phyloP scores from a whole-genome alignment of 1,284 basidiomycete genomes.

The Pyrrhoderma noxium region DNA sequence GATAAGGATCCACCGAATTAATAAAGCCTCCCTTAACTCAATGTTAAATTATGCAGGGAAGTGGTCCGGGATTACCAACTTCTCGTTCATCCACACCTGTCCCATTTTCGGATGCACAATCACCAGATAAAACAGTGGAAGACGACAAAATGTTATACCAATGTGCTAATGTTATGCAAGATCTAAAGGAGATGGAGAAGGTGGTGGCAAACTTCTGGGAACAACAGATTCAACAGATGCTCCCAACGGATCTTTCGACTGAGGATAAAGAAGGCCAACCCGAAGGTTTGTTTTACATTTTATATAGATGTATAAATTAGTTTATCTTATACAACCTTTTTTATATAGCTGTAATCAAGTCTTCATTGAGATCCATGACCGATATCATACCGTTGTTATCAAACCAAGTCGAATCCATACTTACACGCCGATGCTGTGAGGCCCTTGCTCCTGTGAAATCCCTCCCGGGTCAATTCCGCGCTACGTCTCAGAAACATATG shows the following conservation, averaged over 20 bases:
- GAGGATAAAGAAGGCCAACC: constrained; percentile 34
- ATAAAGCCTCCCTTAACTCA: too few relatives aligned
- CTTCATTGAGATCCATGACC: constrained; percentile 41
- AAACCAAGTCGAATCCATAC: constrained; percentile 60
- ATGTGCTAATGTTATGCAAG: constrained; percentile 56
- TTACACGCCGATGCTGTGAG: constrained; percentile 77
- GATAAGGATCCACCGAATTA: background rate
- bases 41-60: background rate
- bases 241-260: constrained; percentile 36
- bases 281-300: constrained; percentile 39
- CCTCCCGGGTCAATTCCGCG: constrained; percentile 81
- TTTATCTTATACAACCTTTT: constrained; percentile 2
- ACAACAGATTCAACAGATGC: constrained; percentile 56
- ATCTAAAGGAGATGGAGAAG: constrained; percentile 50
- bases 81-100: constrained; percentile 47
- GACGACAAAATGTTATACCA: constrained; percentile 60
- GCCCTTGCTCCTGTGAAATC: constrained; percentile 82
- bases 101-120: constrained; percentile 37
- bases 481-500: constrained; percentile 65
- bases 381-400: constrained; percentile 48
- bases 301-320: background rate
- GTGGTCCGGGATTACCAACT: constrained; percentile 23
- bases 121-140: constrained; percentile 44
- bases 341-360: constrained; percentile 47
- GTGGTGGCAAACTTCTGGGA: constrained; percentile 52